Percentiles rank a stretch among this genome's conserved stretches.
Evolutionary conservation across 176 grass and related monocot genomes (phyloP).

Genomic region (Oryza brachyantha): DNA sequence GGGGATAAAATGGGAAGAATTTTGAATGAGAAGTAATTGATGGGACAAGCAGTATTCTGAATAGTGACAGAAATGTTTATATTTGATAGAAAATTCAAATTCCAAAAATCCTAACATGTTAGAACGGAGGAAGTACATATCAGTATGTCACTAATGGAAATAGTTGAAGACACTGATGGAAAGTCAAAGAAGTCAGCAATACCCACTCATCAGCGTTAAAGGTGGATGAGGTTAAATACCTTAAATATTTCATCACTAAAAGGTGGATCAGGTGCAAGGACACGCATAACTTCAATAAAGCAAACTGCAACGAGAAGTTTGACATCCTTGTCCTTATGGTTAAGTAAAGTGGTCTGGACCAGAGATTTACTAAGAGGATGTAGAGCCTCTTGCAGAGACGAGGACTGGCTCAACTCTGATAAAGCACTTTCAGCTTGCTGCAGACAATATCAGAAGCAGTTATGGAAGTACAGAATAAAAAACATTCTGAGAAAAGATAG

Average conservation of each 20-base stretch:
- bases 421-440: conserved; percentile 87
- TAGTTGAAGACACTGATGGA: not conserved
- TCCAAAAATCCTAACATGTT: too few species aligned
- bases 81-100: too few species aligned
- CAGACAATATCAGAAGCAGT: conserved; percentile 40
- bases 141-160: conserved; percentile 6
- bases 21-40: too few species aligned
- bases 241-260: conserved; percentile 85
- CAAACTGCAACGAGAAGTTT: conserved; percentile 83
- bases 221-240: conserved; percentile 81
- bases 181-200: not conserved
- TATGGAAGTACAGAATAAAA: conserved; percentile 22
- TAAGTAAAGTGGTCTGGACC: conserved; percentile 64
- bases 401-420: conserved; percentile 75
- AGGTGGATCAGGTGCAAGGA: conserved; percentile 87
- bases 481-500: not conserved
- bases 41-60: too few species aligned
- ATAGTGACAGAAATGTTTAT: too few species aligned
- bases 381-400: conserved; percentile 61
- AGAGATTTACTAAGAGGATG: conserved; percentile 65
- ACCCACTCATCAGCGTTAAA: conserved; percentile 32
- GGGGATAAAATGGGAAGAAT: too few species aligned
- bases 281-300: conserved; percentile 85
- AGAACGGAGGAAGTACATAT: too few species aligned
- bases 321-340: conserved; percentile 93